Evolutionary conservation across 2,329 filamentous ascomycete genomes (phyloP), one percentile per base, ranked within the genome.

Genomic region (Penicillium freii): DNA sequence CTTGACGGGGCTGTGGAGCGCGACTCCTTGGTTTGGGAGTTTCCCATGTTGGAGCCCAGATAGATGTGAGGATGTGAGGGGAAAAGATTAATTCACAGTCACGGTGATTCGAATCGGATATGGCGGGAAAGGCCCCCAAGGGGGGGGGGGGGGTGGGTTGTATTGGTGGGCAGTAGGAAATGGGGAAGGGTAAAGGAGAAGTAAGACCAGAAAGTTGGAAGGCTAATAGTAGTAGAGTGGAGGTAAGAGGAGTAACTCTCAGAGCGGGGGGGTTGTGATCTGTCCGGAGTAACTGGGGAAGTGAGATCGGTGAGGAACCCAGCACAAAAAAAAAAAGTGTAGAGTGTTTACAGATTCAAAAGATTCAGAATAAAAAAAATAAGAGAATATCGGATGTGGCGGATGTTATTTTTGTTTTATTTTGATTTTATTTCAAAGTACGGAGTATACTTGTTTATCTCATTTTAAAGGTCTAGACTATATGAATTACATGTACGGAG

Each of bases 11-110:
- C 50, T 40, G 67, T 55, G 58, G 71, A 59, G 60, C 77, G 74
- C 54, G 75, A 71, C 69, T 80, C 77, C 68, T 77, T 80, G 38
- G 77, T 78, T 58, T 78, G 73, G 49, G 77, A 74, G 63, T 80
- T 80, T 48, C 77, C 77, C 77, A 80, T 80, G 17, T 59, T 54
- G 51, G 56, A 57, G 29, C 9, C 34, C 29, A 27, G 36, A 49
- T 39, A 23, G 42, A 44, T 51, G 47, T 27, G 25, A 53, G 49
- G 48, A 31, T 31, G 31, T 34, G 19, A 19, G 36, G 31, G 31
- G 31, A 6, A 33, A 13, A 11, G 2, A 11, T 23, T 47, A 23
- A 47, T 23, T 34, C 43, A 44, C 33, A 43, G 42, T 50, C 51
- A 43, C 46, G 44, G 40, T 53, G 59, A 56, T 57, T 59, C 57